Percentiles rank a stretch among this genome's conserved stretches.
Conservation (phyloP, 495 filamentous ascomycete genomes). For the Cenococcum geophilum region DNA sequence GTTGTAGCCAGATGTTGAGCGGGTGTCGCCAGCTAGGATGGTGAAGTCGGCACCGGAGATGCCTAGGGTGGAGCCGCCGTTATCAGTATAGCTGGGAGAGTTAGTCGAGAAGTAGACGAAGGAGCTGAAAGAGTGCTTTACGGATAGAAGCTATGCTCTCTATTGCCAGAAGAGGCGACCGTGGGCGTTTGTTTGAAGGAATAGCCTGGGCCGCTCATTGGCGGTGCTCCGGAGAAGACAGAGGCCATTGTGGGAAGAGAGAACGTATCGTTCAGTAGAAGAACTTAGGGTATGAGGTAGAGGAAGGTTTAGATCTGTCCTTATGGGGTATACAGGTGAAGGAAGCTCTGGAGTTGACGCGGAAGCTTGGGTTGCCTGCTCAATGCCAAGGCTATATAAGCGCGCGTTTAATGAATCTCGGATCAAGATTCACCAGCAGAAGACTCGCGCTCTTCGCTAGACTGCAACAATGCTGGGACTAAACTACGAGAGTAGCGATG, state of each 20-base stretch:
- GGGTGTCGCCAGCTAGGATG: conserved; percentile 93
- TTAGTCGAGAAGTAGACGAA: conserved; percentile 15
- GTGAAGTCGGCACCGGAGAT: conserved; percentile 90
- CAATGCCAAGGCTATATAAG: conserved; percentile 2
- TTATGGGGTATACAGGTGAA: not conserved
- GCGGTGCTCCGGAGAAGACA: conserved; percentile 33
- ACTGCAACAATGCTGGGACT: conserved; percentile 25
- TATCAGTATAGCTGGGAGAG: conserved; percentile 83
- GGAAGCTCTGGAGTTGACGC: conserved; percentile 11
- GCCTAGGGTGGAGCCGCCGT: conserved; percentile 92
- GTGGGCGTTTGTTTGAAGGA: conserved; percentile 51
- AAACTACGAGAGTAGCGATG: conserved; percentile 30
- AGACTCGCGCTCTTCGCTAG: not conserved
- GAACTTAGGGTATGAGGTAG: not conserved
- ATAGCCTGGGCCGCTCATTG: conserved; percentile 45
- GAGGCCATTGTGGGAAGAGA: conserved; percentile 35
- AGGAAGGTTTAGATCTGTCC: too few relatives aligned
- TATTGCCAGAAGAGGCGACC: conserved; percentile 40
- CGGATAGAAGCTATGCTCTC: conserved; percentile 91
- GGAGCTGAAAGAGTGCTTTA: conserved; percentile 43
- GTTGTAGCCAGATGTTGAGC: conserved; percentile 90
- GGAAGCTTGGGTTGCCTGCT: conserved; percentile 14
- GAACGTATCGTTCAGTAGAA: too few relatives aligned
- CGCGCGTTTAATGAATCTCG: not conserved
- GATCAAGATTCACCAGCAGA: not conserved